Evolutionary conservation across 371 early-diverging fungal species (phyloP).

Genomic region (Mortierella sp.): DNA sequence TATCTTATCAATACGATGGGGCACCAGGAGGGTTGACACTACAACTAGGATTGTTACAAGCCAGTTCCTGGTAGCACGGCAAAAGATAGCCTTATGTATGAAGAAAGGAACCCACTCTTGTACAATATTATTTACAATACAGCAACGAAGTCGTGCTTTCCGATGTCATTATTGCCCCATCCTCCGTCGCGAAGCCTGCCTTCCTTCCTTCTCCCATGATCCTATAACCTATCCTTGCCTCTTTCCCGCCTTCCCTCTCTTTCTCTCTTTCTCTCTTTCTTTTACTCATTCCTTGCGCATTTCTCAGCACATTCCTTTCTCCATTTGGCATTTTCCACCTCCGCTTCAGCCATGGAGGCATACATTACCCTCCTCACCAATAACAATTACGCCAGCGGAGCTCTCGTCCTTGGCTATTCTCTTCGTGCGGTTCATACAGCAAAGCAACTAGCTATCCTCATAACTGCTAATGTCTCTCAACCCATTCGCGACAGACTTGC

Average conservation of each 20-base stretch:
- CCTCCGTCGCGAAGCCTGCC: background rate
- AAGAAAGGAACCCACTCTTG: no score
- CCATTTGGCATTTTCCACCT: slow-evolving; percentile 1
- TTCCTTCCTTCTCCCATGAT: background rate
- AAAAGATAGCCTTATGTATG: no score
- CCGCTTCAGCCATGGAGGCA: slow-evolving; percentile 60
- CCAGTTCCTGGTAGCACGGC: no score
- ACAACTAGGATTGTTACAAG: no score
- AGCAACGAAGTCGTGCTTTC: background rate
- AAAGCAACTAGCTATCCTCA: slow-evolving; percentile 77
- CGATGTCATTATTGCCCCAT: background rate
- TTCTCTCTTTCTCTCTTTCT: background rate
- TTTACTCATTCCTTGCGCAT: background rate
- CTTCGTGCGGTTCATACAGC: slow-evolving; percentile 76
- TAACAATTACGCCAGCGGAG: slow-evolving; percentile 88
- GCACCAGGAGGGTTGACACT: background rate
- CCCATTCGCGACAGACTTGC: slow-evolving; percentile 62
- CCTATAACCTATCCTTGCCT: background rate
- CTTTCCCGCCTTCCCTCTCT: background rate
- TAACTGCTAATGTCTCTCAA: slow-evolving; percentile 68
- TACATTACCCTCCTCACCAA: slow-evolving; percentile 83
- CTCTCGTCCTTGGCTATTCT: slow-evolving; percentile 84
- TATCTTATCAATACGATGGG: background rate
- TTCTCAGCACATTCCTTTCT: background rate
- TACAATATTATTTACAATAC: background rate